Conservation (phyloP, 2,329 filamentous ascomycete species). For the Raffaelea albimanens region DNA sequence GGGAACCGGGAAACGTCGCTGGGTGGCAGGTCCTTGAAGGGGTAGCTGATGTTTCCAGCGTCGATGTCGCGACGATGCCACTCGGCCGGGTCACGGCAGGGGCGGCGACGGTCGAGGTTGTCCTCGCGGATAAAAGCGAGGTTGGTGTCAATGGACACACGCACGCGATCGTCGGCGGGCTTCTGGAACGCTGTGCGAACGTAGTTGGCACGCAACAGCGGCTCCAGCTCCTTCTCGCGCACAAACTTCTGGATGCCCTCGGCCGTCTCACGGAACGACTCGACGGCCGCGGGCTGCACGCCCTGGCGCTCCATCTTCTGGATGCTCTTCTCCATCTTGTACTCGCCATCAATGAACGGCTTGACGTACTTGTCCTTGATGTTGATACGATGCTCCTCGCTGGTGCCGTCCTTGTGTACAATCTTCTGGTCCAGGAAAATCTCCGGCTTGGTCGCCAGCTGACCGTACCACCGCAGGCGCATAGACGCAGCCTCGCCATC, state of each 20-base stretch:
- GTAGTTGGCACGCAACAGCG: slow-evolving; percentile 85
- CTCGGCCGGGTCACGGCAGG: slow-evolving; percentile 75
- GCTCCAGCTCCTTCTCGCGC: slow-evolving; percentile 66
- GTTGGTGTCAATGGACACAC: slow-evolving; percentile 88
- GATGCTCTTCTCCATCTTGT: slow-evolving; percentile 84
- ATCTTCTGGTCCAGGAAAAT: slow-evolving; percentile 86
- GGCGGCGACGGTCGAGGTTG: slow-evolving; percentile 69
- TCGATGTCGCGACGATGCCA: slow-evolving; percentile 95
- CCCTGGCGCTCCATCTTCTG: slow-evolving; percentile 77
- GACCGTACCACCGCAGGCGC: slow-evolving; percentile 84
- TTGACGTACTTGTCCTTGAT: slow-evolving; percentile 95
- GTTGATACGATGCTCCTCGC: slow-evolving; percentile 68
- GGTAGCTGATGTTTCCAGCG: slow-evolving; percentile 69
- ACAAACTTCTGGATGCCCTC: slow-evolving; percentile 73
- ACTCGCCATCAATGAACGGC: slow-evolving; percentile 75
- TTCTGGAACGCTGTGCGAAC: slow-evolving; percentile 94
- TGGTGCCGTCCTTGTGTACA: slow-evolving; percentile 64
- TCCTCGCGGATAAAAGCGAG: slow-evolving; percentile 77
- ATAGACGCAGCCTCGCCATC: slow-evolving; percentile 70
- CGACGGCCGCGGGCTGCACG: slow-evolving; percentile 54
- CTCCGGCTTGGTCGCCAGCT: slow-evolving; percentile 67
- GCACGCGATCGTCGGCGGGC: slow-evolving; percentile 78
- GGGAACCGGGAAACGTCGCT: slow-evolving; percentile 89
- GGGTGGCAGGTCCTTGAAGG: slow-evolving; percentile 78
- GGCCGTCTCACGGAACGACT: slow-evolving; percentile 62